phyloP scores from a whole-genome alignment of 768 basidiomycete genomes.

The Suillus americanus region DNA sequence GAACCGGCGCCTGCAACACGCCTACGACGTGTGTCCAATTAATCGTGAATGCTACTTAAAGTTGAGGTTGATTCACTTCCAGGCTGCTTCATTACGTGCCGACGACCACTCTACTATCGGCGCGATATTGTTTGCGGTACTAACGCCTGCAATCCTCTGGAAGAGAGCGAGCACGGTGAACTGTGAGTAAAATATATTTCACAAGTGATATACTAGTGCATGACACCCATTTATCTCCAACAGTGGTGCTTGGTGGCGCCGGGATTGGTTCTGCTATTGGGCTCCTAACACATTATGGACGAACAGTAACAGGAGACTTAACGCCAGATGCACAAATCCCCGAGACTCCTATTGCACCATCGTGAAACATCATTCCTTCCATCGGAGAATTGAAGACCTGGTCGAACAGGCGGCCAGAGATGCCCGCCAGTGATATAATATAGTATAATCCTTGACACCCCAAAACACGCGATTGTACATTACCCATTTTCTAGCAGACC shows the following conservation, averaged over 20 bases:
- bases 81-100: conserved; percentile 59
- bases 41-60: not conserved
- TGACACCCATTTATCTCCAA: not conserved
- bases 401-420: not conserved
- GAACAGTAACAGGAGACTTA: conserved; percentile 54
- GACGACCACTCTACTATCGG: conserved; percentile 82
- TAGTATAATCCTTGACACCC: not conserved
- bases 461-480: conserved; percentile 10
- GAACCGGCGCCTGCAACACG: conserved; percentile 46
- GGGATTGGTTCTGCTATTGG: conserved; percentile 66
- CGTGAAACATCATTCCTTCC: not conserved
- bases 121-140: conserved; percentile 56
- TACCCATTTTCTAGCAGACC: conserved; percentile 6
- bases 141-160: conserved; percentile 74
- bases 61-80: conserved; percentile 8
- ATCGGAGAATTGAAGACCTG: not conserved
- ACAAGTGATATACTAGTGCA: not conserved
- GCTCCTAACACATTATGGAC: conserved; percentile 53
- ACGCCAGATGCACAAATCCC: conserved; percentile 41
- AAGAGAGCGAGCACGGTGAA: conserved; percentile 62
- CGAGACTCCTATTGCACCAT: conserved; percentile 22
- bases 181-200: conserved; percentile 38
- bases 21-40: conserved; percentile 54
- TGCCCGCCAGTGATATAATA: not conserved
- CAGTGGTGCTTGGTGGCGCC: conserved; percentile 73